Base-by-base conservation (phyloP, 345 rosid species). In the Salix caprea region DNA sequence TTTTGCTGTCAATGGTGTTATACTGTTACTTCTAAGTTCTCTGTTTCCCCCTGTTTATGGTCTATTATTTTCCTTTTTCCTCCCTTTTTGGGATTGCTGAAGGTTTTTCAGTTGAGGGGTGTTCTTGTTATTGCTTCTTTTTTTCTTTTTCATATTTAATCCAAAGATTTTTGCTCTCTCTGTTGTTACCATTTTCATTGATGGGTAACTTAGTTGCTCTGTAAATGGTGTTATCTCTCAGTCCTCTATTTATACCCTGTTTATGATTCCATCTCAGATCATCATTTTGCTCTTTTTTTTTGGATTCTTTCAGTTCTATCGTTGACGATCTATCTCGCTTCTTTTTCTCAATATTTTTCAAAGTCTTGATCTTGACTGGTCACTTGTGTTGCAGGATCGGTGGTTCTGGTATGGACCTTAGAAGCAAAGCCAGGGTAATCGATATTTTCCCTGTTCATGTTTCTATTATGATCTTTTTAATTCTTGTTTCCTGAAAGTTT, bases 361-460 rank as follows among this genome's bases (percentile, higher is more conserved):
- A 26, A 62, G 40, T 61, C 18, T n/a, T 69, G 67, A 42, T 69
- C 30, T 14, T 36, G 24, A 30, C 24, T 2, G 30, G 40, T 60
- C 30, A 24, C 39, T 28, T 76, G 1, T 21, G 28, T 61, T 71
- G 42, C 67, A 78, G 81, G 81, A 74, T 78, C 28, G 81, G 81
- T 67, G 81, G 81, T 52, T 73, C 81, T 73, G 81, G 78, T 6
- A 28, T 74, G 78, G 82, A 79, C 28, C 4, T 79, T 39, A 48
- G 82, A 26, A 79, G 82, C 78, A 79, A 79, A 69, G 82, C 82
- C 26, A 74, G 78, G 78, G 82, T 79, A 39, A 40, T 30, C 44
- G 4, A 10, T 36, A 5, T 4, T 19, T 23, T 74, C 11, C 34
- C 39, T 26, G 3, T 73, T 24, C 58, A 2, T 10, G 65, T 4